Conservation (phyloP, 441 rosid genomes). For the Croton setiger region DNA sequence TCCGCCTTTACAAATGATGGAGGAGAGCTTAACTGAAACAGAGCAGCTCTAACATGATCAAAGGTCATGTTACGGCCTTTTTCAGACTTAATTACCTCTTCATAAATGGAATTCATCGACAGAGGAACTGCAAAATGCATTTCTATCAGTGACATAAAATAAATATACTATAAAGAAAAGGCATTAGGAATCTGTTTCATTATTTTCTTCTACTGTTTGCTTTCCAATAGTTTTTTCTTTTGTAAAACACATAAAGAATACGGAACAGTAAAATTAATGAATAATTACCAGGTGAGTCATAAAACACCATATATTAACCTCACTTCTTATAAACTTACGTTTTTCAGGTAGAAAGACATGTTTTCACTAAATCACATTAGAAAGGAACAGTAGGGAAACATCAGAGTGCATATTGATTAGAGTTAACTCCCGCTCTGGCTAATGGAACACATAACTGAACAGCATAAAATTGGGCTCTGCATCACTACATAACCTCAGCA, state of each 20-base stretch:
- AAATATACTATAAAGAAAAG: constrained; percentile 2
- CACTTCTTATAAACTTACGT: not conserved
- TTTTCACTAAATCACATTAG: constrained; percentile 4
- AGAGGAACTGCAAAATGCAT: constrained; percentile 51
- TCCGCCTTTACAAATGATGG: constrained; percentile 39
- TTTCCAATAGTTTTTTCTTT: not conserved
- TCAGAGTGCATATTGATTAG: not conserved
- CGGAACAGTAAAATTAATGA: not conserved
- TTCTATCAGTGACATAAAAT: constrained; percentile 15
- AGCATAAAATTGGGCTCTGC: not conserved
- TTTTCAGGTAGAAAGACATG: not conserved
- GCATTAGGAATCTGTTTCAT: not conserved
- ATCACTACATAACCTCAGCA: not conserved
- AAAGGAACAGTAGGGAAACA: not conserved
- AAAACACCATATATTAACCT: not conserved
- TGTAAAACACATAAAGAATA: not conserved
- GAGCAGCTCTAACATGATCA: constrained; percentile 63
- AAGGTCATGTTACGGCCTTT: constrained; percentile 68
- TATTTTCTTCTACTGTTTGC: not conserved
- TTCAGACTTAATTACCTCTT: constrained; percentile 80
- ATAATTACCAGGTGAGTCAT: not conserved
- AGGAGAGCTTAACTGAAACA: constrained; percentile 46
- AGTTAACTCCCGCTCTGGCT: not conserved
- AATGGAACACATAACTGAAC: not conserved
- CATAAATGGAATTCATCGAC: constrained; percentile 63